phyloP scores from a whole-genome alignment of 1,284 basidiomycete species.

The Gymnopus androsaceus region DNA sequence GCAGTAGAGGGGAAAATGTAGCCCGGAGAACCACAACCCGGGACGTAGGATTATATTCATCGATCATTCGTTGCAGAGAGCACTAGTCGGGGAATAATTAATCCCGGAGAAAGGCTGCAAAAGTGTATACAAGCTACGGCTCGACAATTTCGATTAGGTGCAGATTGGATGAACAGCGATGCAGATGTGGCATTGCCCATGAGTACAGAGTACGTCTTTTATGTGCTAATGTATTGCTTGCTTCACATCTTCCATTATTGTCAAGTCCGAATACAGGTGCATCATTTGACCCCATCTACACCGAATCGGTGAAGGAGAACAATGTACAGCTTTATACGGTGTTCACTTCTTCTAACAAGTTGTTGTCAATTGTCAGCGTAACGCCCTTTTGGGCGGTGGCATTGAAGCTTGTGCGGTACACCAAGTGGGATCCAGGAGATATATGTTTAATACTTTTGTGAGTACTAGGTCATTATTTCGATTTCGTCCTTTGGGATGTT shows the following conservation, averaged over 20 bases:
- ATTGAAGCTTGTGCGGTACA: slow-evolving; percentile 68
- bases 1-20: slow-evolving; percentile 13
- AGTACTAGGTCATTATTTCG: slow-evolving; percentile 22
- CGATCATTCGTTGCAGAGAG: slow-evolving; percentile 60
- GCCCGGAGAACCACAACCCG: slow-evolving; percentile 50
- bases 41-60: slow-evolving; percentile 65
- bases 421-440: slow-evolving; percentile 53
- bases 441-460: slow-evolving; percentile 49
- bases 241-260: not conserved
- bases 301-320: slow-evolving; percentile 46
- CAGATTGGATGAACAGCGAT: slow-evolving; percentile 74
- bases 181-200: slow-evolving; percentile 67
- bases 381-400: slow-evolving; percentile 69
- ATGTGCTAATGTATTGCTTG: not conserved
- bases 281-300: slow-evolving; percentile 60
- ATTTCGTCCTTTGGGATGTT: not conserved
- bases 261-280: slow-evolving; percentile 34
- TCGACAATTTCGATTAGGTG: slow-evolving; percentile 48
- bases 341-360: slow-evolving; percentile 49
- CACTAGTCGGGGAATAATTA: slow-evolving; percentile 43
- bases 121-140: slow-evolving; percentile 61
- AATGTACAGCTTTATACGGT: slow-evolving; percentile 59
- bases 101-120: slow-evolving; percentile 53
- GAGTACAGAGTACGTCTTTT: slow-evolving; percentile 53
- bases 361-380: slow-evolving; percentile 56